Conservation (phyloP, 2,329 filamentous ascomycete species). For the Balansia obtecta region DNA sequence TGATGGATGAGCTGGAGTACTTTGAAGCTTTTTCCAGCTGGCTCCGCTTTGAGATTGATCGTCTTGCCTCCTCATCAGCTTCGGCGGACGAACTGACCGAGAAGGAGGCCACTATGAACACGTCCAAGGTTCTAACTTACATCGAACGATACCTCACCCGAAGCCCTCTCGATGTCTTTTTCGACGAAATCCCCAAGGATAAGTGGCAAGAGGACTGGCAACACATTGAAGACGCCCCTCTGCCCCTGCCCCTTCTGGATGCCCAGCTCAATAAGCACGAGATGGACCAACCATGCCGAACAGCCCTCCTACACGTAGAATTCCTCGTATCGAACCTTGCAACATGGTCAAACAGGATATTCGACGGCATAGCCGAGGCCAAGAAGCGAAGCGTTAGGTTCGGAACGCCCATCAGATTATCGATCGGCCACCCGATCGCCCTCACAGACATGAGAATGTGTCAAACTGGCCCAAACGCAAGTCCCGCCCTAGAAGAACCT, state of each 20-base stretch:
- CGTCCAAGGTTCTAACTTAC: conserved; percentile 61
- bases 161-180: conserved; percentile 53
- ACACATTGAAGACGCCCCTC: conserved; percentile 29
- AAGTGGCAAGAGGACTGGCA: conserved; percentile 36
- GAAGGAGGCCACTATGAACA: conserved; percentile 64
- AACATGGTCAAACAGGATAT: conserved; percentile 46
- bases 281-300: conserved; percentile 31
- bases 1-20: conserved; percentile 64
- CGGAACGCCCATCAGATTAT: conserved; percentile 38
- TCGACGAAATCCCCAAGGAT: conserved; percentile 37
- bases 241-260: conserved; percentile 35
- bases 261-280: conserved; percentile 36
- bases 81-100: conserved; percentile 61
- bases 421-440: conserved; percentile 30
- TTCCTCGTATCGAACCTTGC: conserved; percentile 49
- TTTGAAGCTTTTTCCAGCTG: conserved; percentile 72
- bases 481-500: conserved; percentile 9
- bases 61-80: conserved; percentile 50
- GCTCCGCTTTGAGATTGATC: conserved; percentile 74
- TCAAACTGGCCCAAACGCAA: conserved; percentile 19
- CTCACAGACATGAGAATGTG: conserved; percentile 48
- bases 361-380: conserved; percentile 55
- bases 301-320: conserved; percentile 46
- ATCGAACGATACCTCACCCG: conserved; percentile 57
- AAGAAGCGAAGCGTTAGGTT: conserved; percentile 58